Base-by-base conservation (phyloP, 2,329 filamentous ascomycete genomes). In the Diaporthe batatas region DNA sequence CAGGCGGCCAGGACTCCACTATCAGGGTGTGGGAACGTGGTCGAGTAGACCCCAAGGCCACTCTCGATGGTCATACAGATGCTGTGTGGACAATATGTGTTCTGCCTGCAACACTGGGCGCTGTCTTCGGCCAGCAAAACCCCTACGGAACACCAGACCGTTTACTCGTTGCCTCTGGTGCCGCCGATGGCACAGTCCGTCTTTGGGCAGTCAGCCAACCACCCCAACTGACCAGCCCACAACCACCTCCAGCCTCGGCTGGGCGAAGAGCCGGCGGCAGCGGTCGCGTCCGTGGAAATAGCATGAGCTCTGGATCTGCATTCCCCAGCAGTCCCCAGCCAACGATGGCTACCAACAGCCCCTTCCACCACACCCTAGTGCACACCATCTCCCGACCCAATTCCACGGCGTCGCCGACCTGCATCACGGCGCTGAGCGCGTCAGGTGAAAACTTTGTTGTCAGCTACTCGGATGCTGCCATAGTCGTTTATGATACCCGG, bases 81-180 rank as follows among this genome's bases (percentile, higher is more conserved):
- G 94, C 95, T 5, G 94, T 99, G 6, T 99, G 96, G 96, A 92
- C 95, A 3, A 89, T 99, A 3, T 98, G 95, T 79, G 94, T 98
- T 18, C 88, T 99, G 3, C 96, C 96, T 4, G 91, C 94, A 3
- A 96, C 94, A 0, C 88, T 94, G 23, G 94, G 92, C 3, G 87
- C 92, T 36, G 88, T 98, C 2, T 97, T 98, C 79, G 95, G 95
- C 21, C 91, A 90, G 70, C 89, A 89, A 74, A 93, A 87, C 79
- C 89, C 91, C 55, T 94, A 94, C 78, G 96, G 95, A 39, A 93
- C 91, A 12, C 86, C 94, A 1, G 96, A 98, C 79, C 90, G 96
- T 23, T 93, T 98, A 67, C 84, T 98, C 36, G 88, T 99, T n/a
- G 96, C 92, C 3, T 97, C 95, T 7, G 96, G 96, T 55, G 93